These are phyloP conservation scores for Emergomyces pasteurianus DNA, from an alignment of 2,329 filamentous ascomycete genomes.

Conservation along the genomic window DNA sequence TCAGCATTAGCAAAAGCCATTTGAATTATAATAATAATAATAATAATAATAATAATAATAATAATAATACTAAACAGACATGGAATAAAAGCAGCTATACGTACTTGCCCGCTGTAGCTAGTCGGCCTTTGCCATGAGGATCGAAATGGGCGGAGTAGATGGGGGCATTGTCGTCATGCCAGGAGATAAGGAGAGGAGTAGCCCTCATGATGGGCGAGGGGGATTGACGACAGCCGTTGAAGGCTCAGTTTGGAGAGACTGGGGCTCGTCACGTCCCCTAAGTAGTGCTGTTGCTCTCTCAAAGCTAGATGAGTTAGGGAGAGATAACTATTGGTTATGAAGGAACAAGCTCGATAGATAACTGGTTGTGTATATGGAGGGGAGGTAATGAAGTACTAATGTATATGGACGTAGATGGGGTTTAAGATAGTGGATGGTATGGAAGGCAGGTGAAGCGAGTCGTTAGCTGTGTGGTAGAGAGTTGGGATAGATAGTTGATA, in stretches of 20 bases:
- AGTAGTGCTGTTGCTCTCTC: neutral
- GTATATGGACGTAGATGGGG: neutral
- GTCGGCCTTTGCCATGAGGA: conserved; percentile 74
- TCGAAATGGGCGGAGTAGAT: conserved; percentile 98
- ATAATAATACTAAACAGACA: neutral
- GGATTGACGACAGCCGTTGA: neutral
- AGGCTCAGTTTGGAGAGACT: neutral
- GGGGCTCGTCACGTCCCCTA: neutral
- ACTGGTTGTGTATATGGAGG: too few species aligned
- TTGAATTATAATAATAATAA: neutral
- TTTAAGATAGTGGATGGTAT: neutral
- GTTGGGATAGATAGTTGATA: too few species aligned
- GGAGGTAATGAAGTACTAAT: too few species aligned
- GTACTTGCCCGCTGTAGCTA: conserved; percentile 79
- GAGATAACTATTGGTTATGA: neutral
- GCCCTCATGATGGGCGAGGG: conserved; percentile 63
- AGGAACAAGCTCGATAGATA: neutral
- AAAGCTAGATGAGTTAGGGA: neutral
- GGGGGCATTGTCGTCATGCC: conserved; percentile 94
- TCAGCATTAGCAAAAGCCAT: too few species aligned
- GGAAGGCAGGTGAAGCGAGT: neutral
- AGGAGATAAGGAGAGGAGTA: conserved; percentile 90
- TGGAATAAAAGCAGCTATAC: conserved; percentile 11
- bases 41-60: neutral
- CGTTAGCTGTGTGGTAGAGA: too few species aligned